Evolutionary conservation across 1,139 yeast genomes (phyloP), one percentile per base, ranked within the genome.

Genomic region (Blastobotrys apis): DNA sequence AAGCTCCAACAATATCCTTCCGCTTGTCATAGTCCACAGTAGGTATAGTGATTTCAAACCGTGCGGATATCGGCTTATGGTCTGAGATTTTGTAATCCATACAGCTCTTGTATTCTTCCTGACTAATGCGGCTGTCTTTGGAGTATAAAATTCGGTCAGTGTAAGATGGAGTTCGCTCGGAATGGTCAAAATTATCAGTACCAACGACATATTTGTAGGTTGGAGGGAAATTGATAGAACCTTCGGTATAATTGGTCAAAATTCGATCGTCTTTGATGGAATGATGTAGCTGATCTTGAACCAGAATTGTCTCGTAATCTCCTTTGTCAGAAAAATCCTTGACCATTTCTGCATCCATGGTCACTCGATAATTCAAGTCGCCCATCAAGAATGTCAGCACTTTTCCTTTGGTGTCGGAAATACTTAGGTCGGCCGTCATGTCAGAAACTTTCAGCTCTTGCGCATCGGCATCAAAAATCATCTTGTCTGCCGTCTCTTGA

Each of bases 281-380:
- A 21, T 62, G 58, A 20, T 64, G 66, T 43, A 86, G 69, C 45
- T 82, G 83, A 57, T 85, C 95, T 47, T 68, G 71, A 38, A 71
- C 72, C 40, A 80, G 60, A 41, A 85, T 61, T 12, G 74, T 71
- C 10, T 61, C 63, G 55, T 65, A 78, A 34, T 78, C 71, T 15
- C 68, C 59, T 25, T 64, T 64, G 6, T 68, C 65, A 13, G 78
- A 65, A 52, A 75, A 63, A 4, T 68, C 66, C 25, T 70, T 65
- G 1, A 75, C 73, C 35, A 56, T 48, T 66, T 78, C 58, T 61
- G 62, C 43, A 65, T 56, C 62, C 27, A 75, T 65, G 22, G 70
- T 67, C 19, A 81, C 68, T 48, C 95, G 68, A 62, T 80, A 86
- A 61, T 86, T 86, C 52, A 85, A 68, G 58, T 86, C 95, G 3